phyloP scores from a whole-genome alignment of 2,329 filamentous ascomycete genomes.

The Aspergillus ustus region DNA sequence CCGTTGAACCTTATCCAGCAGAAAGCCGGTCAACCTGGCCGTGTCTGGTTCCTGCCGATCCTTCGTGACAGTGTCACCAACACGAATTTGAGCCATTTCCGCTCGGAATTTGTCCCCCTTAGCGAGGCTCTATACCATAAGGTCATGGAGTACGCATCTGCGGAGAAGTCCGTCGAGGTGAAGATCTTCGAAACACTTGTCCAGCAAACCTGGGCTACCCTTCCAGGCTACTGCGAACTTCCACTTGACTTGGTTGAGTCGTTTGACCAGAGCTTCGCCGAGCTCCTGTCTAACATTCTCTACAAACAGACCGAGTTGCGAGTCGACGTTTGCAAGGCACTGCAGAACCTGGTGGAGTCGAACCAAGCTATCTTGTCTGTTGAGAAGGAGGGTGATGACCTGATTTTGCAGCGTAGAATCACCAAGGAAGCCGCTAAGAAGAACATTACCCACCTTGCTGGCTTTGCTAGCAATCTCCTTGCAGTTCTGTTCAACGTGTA shows the following conservation, averaged over 20 bases:
- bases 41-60: slow-evolving; percentile 93
- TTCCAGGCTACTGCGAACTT: slow-evolving; percentile 93
- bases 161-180: slow-evolving; percentile 90
- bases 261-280: slow-evolving; percentile 88
- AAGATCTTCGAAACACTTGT: slow-evolving; percentile 98
- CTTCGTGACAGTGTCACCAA: slow-evolving; percentile 89
- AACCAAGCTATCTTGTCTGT: slow-evolving; percentile 79
- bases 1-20: slow-evolving; percentile 85
- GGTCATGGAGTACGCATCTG: slow-evolving; percentile 78
- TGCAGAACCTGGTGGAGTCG: slow-evolving; percentile 88
- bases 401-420: slow-evolving; percentile 78
- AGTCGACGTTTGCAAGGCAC: slow-evolving; percentile 80
- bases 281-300: slow-evolving; percentile 86
- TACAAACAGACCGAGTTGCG: slow-evolving; percentile 90
- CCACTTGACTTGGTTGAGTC: slow-evolving; percentile 76
- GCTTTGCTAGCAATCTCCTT: slow-evolving; percentile 83
- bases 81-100: slow-evolving; percentile 84
- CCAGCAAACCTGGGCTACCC: slow-evolving; percentile 89
- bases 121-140: slow-evolving; percentile 89
- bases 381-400: slow-evolving; percentile 69
- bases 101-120: slow-evolving; percentile 80
- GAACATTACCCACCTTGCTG: slow-evolving; percentile 80
- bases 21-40: slow-evolving; percentile 75
- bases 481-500: slow-evolving; percentile 99
- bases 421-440: slow-evolving; percentile 74